These are phyloP conservation scores for Austroboletus festivus DNA, from an alignment of 768 basidiomycete genomes.

Conservation along the genomic window DNA sequence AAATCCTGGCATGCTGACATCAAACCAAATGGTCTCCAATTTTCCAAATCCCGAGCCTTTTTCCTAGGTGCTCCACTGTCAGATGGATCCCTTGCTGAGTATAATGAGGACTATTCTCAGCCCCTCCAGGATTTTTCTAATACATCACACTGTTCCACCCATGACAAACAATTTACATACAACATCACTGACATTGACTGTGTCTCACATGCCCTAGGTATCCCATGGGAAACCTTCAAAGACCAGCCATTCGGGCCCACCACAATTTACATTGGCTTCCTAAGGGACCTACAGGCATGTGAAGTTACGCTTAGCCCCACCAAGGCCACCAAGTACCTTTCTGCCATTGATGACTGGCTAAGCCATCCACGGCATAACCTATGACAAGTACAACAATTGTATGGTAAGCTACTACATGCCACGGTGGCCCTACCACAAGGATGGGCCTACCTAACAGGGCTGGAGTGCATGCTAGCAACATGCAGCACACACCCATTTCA, in stretches of 20 bases:
- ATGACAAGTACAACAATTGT: constrained; percentile 1
- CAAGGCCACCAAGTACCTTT: constrained; percentile 21
- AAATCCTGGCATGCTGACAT: background rate
- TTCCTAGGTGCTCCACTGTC: background rate
- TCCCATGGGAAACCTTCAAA: constrained; percentile 12
- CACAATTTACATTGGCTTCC: constrained; percentile 29
- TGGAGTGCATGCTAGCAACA: constrained; percentile 36
- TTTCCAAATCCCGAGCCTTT: no score
- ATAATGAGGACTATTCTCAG: background rate
- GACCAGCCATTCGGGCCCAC: constrained; percentile 9
- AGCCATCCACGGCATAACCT: background rate
- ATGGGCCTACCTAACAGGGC: constrained; percentile 38
- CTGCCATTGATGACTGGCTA: constrained; percentile 1
- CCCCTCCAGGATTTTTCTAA: constrained; percentile 1
- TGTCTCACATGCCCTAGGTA: background rate
- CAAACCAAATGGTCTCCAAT: background rate
- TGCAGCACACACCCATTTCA: constrained; percentile 31
- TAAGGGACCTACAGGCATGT: constrained; percentile 30
- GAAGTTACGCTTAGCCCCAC: constrained; percentile 23
- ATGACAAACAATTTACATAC: background rate
- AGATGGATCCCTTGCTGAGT: background rate
- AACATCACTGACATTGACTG: background rate
- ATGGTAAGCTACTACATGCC: constrained; percentile 9
- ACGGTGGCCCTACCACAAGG: constrained; percentile 25
- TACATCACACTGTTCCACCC: background rate